A percentile compares a stretch with the other conserved stretches of the same genome.
These are phyloP conservation scores for Penicillium sp. DNA, from an alignment of 2,329 filamentous ascomycete genomes.

Conservation along the genomic window DNA sequence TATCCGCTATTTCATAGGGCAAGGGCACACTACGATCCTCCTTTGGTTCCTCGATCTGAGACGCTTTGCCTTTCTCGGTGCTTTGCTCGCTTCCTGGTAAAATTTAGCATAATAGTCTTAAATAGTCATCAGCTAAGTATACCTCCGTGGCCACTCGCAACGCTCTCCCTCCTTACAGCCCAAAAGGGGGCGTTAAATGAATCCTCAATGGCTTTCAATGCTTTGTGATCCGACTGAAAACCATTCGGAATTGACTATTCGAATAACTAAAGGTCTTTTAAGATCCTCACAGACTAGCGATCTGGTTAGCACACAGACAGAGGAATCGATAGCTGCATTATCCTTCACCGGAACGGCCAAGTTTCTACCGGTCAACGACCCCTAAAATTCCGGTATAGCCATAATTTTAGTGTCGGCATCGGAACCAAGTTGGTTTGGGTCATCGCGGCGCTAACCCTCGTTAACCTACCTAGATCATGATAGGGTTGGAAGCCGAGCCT, in stretches of 20 bases:
- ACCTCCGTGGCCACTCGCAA: neutral
- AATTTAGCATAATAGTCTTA: neutral
- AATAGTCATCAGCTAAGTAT: conserved; percentile 5
- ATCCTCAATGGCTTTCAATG: neutral
- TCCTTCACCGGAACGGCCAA: conserved; percentile 6
- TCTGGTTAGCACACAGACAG: conserved; percentile 10
- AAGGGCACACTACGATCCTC: conserved; percentile 2
- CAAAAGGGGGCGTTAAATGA: neutral
- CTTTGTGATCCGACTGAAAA: too few relatives aligned
- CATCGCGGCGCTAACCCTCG: conserved; percentile 11
- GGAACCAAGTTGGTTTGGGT: conserved; percentile 13
- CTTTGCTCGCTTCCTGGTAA: conserved; percentile 10
- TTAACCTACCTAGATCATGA: conserved; percentile 20
- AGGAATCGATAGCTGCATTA: conserved; percentile 9
- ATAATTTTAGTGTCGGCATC: conserved; percentile 10
- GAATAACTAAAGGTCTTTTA: conserved; percentile 3
- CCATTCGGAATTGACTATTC: neutral
- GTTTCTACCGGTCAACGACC: conserved; percentile 7
- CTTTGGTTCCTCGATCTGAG: neutral
- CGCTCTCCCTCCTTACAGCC: conserved; percentile 7
- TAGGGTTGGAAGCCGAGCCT: conserved; percentile 22
- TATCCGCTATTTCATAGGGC: conserved; percentile 2
- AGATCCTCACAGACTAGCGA: conserved; percentile 10
- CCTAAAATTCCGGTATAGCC: conserved; percentile 16
- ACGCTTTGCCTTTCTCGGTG: neutral